phyloP scores from a whole-genome alignment of 345 rosid species.

The Eucalyptus lansdowneana region DNA sequence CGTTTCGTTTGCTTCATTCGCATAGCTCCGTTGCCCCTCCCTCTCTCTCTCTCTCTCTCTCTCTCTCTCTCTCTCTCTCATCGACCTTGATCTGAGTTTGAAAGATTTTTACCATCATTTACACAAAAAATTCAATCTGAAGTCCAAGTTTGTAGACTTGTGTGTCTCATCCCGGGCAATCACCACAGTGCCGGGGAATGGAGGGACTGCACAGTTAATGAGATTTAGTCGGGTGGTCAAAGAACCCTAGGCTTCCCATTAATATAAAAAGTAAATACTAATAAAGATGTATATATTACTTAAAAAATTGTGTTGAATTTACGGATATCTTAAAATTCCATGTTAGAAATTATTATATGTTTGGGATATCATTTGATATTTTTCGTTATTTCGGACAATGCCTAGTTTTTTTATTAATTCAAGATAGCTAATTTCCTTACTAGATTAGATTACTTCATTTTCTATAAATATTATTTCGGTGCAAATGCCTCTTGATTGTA shows the following conservation, averaged over 20 bases:
- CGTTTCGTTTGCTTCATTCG: neutral
- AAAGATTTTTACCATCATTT: neutral
- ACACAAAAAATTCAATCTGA: neutral
- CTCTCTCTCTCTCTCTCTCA: neutral
- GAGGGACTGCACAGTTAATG: neutral
- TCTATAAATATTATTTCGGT: neutral
- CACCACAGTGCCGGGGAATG: neutral
- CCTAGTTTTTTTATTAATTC: neutral
- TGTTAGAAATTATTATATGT: neutral
- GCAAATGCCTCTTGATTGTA: neutral
- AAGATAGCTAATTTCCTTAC: neutral
- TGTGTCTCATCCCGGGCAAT: neutral
- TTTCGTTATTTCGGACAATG: neutral
- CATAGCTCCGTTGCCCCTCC: neutral
- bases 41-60: neutral
- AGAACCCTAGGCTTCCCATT: neutral
- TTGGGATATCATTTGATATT: neutral
- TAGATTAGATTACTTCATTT: neutral
- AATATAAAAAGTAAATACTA: neutral
- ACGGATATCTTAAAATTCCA: neutral
- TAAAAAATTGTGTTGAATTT: neutral
- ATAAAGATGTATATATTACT: neutral
- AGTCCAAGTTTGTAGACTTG: neutral
- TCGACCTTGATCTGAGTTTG: neutral
- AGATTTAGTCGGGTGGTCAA: neutral